These are phyloP conservation scores for Alternaria triticina DNA, from an alignment of 2,329 filamentous ascomycete species.

Conservation along the genomic window DNA sequence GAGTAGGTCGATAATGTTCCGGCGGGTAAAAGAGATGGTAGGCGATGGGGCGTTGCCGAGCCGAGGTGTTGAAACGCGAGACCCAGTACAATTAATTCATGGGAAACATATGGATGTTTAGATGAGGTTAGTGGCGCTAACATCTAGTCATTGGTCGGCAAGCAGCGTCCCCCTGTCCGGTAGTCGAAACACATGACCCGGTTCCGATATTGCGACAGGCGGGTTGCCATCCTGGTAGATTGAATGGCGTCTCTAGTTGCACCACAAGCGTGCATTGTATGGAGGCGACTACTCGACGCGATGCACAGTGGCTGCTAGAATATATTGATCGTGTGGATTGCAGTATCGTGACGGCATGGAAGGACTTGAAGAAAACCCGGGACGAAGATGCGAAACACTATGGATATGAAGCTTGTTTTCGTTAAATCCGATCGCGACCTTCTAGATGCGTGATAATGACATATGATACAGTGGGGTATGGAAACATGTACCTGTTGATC, in stretches of 20 bases:
- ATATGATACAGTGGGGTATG: conserved; percentile 33
- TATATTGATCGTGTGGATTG: neutral
- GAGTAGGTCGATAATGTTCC: conserved; percentile 10
- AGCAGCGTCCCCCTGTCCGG: conserved; percentile 1
- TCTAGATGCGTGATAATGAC: conserved; percentile 33
- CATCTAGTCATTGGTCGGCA: conserved; percentile 9
- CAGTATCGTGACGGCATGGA: neutral
- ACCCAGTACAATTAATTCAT: conserved; percentile 15
- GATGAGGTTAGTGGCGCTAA: conserved; percentile 13
- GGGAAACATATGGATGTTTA: conserved; percentile 17
- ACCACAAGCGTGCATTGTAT: neutral
- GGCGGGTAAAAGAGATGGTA: conserved; percentile 27
- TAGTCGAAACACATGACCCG: conserved; percentile 26
- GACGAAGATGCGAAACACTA: neutral
- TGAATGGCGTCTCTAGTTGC: neutral
- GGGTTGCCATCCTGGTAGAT: conserved; percentile 6
- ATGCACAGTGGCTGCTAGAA: neutral
- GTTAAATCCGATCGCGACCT: conserved; percentile 7
- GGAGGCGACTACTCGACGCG: neutral
- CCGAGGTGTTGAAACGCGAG: conserved; percentile 16
- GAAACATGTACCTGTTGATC: conserved; percentile 20
- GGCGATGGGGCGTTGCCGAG: conserved; percentile 12
- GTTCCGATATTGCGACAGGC: conserved; percentile 13
- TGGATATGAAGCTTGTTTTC: conserved; percentile 12
- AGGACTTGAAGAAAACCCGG: neutral